These are phyloP conservation scores for Dothidotthia symphoricarpi DNA, from an alignment of 2,329 filamentous ascomycete genomes.

Conservation along the genomic window DNA sequence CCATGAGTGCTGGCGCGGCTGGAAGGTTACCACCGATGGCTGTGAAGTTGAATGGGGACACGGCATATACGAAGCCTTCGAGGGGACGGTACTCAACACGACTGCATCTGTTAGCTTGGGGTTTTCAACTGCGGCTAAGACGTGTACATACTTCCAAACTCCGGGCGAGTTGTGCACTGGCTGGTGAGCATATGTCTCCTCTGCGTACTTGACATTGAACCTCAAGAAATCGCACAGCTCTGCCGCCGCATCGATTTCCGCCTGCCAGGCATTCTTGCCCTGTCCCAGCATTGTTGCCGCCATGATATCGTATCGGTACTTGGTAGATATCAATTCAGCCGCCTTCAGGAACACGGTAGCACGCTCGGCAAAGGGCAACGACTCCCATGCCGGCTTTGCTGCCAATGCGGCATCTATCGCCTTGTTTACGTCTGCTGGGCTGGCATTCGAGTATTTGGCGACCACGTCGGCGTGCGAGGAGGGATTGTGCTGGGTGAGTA, in stretches of 20 bases:
- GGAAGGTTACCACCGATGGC: conserved; percentile 88
- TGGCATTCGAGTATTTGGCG: conserved; percentile 82
- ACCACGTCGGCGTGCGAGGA: conserved; percentile 73
- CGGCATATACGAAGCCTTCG: conserved; percentile 92
- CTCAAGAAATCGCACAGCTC: conserved; percentile 90
- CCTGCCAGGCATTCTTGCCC: conserved; percentile 98
- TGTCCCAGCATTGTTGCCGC: conserved; percentile 94
- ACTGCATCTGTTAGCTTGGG: conserved; percentile 40
- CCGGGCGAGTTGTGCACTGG: conserved; percentile 78
- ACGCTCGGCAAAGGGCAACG: conserved; percentile 82
- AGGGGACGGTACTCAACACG: conserved; percentile 84
- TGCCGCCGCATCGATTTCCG: conserved; percentile 94
- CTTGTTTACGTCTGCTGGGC: conserved; percentile 67
- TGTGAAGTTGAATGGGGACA: conserved; percentile 96
- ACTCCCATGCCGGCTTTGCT: conserved; percentile 85
- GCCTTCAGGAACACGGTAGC: conserved; percentile 95
- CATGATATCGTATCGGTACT: conserved; percentile 97
- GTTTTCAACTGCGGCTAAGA: background rate
- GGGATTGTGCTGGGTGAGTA: conserved; percentile 75
- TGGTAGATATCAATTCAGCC: conserved; percentile 82
- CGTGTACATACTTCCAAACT: conserved; percentile 69
- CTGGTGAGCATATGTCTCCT: conserved; percentile 86
- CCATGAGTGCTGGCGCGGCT: conserved; percentile 79
- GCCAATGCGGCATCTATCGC: conserved; percentile 82
- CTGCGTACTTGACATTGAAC: conserved; percentile 91